Conservation (phyloP, 164 flowering plant species). For the Vitis amurensis region DNA sequence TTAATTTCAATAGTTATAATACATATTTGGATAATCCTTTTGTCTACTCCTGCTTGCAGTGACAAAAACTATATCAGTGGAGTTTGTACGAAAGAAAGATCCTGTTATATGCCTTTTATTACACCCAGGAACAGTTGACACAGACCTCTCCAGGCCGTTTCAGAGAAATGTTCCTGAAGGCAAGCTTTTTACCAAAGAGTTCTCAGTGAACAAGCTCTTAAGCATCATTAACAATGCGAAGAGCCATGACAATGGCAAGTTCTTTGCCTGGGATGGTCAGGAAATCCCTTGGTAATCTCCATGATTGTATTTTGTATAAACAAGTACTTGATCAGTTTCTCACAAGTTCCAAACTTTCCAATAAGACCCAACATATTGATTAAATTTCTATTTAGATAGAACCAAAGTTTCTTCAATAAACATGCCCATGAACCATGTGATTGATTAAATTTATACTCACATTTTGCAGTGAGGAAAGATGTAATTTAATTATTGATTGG, state of each 20-base stretch:
- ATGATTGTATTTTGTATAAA: not conserved
- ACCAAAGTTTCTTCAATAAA: too few relatives aligned
- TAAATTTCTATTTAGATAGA: too few relatives aligned
- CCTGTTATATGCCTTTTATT: constrained; percentile 76
- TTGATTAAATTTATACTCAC: too few relatives aligned
- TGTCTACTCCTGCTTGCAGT: constrained; percentile 44
- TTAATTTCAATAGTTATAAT: not conserved
- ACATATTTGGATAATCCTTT: not conserved
- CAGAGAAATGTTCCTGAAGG: constrained; percentile 78
- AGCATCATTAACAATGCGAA: constrained; percentile 63
- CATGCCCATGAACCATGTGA: too few relatives aligned
- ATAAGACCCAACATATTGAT: too few relatives aligned
- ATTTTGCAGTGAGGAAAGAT: too few relatives aligned
- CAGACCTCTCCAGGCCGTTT: constrained; percentile 90
- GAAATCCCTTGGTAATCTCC: constrained; percentile 83
- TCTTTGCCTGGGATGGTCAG: constrained; percentile 97
- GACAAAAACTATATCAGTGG: constrained; percentile 82
- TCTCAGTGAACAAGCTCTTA: constrained; percentile 82
- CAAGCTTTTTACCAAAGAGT: constrained; percentile 88
- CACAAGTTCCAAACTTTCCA: not conserved
- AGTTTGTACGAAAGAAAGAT: constrained; percentile 77
- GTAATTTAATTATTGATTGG: too few relatives aligned
- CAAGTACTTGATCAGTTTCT: not conserved
- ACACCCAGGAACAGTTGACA: constrained; percentile 96
- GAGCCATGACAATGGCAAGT: constrained; percentile 80